A percentile compares a stretch with the other conserved stretches of the same genome.
Evolutionary conservation across 2,329 filamentous ascomycete species (phyloP).

Genomic region (Cladosporium sphaerospermum): DNA sequence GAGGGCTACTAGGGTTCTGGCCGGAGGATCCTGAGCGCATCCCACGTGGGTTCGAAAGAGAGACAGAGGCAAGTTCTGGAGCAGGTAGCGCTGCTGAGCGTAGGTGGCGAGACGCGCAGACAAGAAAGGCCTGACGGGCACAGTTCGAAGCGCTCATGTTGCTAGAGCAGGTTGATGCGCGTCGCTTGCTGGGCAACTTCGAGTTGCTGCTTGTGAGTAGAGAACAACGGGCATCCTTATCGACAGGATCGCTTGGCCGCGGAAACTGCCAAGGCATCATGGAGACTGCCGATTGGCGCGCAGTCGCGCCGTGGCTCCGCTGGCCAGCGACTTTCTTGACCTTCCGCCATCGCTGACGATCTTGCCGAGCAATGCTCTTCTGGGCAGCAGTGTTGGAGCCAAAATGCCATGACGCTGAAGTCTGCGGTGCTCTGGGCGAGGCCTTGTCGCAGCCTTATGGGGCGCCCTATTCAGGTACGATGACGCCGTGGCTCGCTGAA

Average conservation of each 20-base stretch:
- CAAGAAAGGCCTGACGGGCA: too few species aligned
- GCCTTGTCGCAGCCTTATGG: not conserved
- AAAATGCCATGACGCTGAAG: not conserved
- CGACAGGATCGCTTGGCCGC: not conserved
- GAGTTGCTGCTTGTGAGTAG: not conserved
- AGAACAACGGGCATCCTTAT: not conserved
- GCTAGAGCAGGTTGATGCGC: too few species aligned
- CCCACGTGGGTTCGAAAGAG: too few species aligned
- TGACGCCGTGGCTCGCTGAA: conserved; percentile 1
- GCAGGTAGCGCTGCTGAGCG: too few species aligned
- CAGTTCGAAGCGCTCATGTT: too few species aligned
- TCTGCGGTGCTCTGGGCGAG: not conserved
- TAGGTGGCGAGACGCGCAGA: too few species aligned
- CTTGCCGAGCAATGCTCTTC: not conserved
- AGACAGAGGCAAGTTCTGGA: too few species aligned
- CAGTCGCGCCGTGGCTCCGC: not conserved
- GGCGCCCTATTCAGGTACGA: not conserved
- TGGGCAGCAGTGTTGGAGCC: not conserved
- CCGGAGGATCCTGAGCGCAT: too few species aligned
- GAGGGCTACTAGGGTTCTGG: too few species aligned
- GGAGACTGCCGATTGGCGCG: not conserved
- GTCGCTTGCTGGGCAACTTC: not conserved
- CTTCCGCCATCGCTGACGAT: too few species aligned
- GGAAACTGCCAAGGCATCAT: not conserved
- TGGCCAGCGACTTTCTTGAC: not conserved